Base-by-base conservation (phyloP, 2,329 filamentous ascomycete species). In the Gaeumannomyces sp. region DNA sequence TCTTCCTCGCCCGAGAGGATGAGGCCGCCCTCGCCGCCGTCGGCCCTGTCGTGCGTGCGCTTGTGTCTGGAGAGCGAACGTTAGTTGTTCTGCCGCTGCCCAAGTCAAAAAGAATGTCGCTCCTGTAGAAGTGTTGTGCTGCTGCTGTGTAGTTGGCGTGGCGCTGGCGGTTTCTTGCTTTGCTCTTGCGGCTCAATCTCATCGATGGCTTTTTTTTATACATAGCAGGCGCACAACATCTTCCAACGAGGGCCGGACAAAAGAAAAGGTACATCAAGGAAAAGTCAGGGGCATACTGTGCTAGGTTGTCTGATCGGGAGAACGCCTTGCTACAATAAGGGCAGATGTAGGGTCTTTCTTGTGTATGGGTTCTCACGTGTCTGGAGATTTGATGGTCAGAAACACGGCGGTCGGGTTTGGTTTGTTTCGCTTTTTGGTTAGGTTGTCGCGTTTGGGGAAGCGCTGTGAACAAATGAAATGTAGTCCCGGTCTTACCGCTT, bases 281-380 rank as follows among this genome's bases (percentile, higher is more conserved):
- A 79, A 77, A 76, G 69, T 67, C 66, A 72, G 74, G 74, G 72
- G 74, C 86, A 80, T 92, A 96, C 91, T 99, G 95, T 77, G 95
- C 95, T 79, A 99, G 90, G 78, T 99, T 99, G 82, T 99, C 95
- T 74, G 94, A 98, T 80, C 95, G 86, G 66, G 95, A 98, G 79
- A 99, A 99, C 70, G 94, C 94, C 84, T 98, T 98, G 85, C 91
- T 97, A 87, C 95, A 99, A 78, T 96, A 89, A 71, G 91, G 91
- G 86, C 95, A 99, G 75, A 96, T 89, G 79, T 99, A 99, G 72
- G 95, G 95, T 80, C 94, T 92, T 83, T 99, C 95, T 84, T 99
- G 95, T 65, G 95, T 99, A 84, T 99, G 95, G 74, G 95, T 99
- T 80, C 95, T 91, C 78, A 99, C 95, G 81, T 99, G 95, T 85